A percentile compares a stretch with the other conserved stretches of the same genome.
Evolutionary conservation across 352 stramenopile species (phyloP).

Genomic region (Phytopythium oedochilum): DNA sequence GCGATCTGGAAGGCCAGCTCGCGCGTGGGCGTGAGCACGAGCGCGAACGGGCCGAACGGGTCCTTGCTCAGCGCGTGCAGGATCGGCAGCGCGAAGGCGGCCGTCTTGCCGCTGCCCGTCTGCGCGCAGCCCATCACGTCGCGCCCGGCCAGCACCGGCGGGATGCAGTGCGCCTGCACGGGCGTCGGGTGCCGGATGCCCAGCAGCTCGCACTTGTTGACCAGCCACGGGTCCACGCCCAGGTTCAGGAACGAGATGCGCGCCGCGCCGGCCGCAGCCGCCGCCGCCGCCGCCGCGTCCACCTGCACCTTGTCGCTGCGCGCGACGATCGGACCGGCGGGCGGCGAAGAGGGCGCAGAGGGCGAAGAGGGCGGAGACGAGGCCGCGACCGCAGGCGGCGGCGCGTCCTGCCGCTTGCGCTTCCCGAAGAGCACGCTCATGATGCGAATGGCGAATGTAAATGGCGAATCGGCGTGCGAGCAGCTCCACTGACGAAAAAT

Average conservation of each 20-base stretch:
- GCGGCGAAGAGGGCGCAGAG: not conserved
- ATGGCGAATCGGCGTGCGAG: too few relatives aligned
- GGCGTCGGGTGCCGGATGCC: conserved; percentile 86
- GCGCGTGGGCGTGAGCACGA: conserved; percentile 96
- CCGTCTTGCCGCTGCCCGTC: conserved; percentile 98
- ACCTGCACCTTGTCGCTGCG: conserved; percentile 40
- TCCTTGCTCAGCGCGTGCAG: conserved; percentile 94
- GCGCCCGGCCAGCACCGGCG: conserved; percentile 82
- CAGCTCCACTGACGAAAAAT: too few relatives aligned
- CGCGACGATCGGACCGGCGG: not conserved
- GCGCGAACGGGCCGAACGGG: conserved; percentile 92
- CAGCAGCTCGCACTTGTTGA: conserved; percentile 79
- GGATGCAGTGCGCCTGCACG: conserved; percentile 90
- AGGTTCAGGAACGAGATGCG: conserved; percentile 83
- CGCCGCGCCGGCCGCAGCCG: conserved; percentile 29
- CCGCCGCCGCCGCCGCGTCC: conserved; percentile 10
- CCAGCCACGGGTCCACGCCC: conserved; percentile 83
- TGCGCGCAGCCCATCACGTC: conserved; percentile 92
- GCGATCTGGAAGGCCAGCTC: conserved; percentile 98
- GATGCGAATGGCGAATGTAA: too few relatives aligned
- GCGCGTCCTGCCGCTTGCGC: conserved; percentile 36
- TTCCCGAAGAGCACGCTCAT: conserved; percentile 84
- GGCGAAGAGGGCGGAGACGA: not conserved
- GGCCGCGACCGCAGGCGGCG: not conserved
- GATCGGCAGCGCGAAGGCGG: conserved; percentile 97